These are phyloP conservation scores for Allium fistulosum DNA, from an alignment of 106 monocot genomes.

Conservation along the genomic window DNA sequence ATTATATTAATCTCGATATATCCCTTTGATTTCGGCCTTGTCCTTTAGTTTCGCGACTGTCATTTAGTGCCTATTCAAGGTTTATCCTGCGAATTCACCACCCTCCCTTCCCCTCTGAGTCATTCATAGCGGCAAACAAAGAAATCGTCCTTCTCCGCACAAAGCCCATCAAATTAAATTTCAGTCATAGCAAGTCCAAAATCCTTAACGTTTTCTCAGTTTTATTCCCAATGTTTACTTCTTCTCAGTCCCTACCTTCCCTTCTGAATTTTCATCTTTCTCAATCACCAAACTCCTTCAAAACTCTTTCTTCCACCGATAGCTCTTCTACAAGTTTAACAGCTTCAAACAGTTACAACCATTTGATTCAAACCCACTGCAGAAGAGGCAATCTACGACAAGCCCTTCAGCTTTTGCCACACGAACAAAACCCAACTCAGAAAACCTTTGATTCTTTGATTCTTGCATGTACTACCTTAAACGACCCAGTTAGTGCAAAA, in stretches of 20 bases:
- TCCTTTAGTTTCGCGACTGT: too few relatives aligned
- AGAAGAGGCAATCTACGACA: slow-evolving; percentile 45
- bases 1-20: too few relatives aligned
- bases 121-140: neutral
- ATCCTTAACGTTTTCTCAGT: neutral
- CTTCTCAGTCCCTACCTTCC: neutral
- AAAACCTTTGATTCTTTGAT: slow-evolving; percentile 52
- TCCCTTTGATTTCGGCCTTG: too few relatives aligned
- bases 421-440: slow-evolving; percentile 43
- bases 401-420: slow-evolving; percentile 54
- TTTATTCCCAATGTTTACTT: neutral
- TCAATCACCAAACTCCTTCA: slow-evolving; percentile 10
- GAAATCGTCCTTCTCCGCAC: neutral
- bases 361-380: slow-evolving; percentile 60
- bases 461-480: slow-evolving; percentile 36
- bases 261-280: slow-evolving; percentile 3
- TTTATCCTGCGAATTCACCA: too few relatives aligned
- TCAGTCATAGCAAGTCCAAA: neutral
- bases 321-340: neutral
- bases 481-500: slow-evolving; percentile 11
- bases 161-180: neutral
- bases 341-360: slow-evolving; percentile 42
- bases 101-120: too few relatives aligned
- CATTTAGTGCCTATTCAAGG: too few relatives aligned
- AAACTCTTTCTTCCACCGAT: slow-evolving; percentile 10